These are phyloP conservation scores for Syzygium grande DNA, from an alignment of 345 rosid species.

Conservation along the genomic window DNA sequence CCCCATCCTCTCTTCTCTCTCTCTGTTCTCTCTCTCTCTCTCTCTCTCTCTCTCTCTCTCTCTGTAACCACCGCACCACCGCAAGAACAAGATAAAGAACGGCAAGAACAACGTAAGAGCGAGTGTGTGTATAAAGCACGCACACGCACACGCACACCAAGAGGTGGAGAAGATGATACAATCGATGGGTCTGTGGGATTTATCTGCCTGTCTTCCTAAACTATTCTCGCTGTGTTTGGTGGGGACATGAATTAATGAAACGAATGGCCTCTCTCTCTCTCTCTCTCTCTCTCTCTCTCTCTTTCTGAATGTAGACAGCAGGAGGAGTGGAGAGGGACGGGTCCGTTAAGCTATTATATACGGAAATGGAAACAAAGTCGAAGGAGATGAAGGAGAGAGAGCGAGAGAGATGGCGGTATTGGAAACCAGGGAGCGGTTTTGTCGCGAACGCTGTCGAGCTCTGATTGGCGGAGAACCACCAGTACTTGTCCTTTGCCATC, in stretches of 20 bases:
- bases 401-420: not conserved
- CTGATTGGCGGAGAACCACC: constrained; percentile 11
- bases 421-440: not conserved
- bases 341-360: not conserved
- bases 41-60: not conserved
- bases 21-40: too few species aligned
- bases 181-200: not conserved
- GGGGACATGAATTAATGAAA: not conserved
- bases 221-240: not conserved
- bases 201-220: not conserved
- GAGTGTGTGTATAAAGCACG: not conserved
- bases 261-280: not conserved
- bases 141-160: not conserved
- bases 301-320: not conserved
- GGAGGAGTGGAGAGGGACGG: not conserved
- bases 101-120: not conserved
- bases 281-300: not conserved
- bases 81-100: not conserved
- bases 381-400: not conserved
- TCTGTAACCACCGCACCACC: not conserved
- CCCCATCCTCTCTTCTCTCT: not conserved
- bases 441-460: constrained; percentile 21
- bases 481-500: not conserved
- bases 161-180: not conserved
- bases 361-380: not conserved